Percentiles rank a stretch among this genome's conserved stretches.
Conservation (phyloP, 78 protist genomes). For the Emiliania huxleyi region DNA sequence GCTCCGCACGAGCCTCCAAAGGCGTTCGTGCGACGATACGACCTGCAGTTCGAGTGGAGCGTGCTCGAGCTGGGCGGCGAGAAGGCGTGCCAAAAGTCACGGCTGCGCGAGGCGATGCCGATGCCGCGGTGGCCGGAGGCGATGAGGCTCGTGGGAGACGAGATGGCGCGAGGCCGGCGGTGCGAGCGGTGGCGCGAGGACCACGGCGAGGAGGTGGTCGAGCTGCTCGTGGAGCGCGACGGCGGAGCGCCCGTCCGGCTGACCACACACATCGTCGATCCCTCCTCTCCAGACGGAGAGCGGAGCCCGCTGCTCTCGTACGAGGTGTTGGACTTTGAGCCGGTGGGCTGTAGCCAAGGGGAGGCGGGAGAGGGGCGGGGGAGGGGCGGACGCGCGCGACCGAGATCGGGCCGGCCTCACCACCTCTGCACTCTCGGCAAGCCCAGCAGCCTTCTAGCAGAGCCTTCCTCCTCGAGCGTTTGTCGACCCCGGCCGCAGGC, state of each 20-base stretch:
- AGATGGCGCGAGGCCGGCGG: not conserved
- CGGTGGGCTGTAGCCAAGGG: too few relatives aligned
- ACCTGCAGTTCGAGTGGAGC: not conserved
- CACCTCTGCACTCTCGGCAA: too few relatives aligned
- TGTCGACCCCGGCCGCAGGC: too few relatives aligned
- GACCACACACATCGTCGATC: not conserved
- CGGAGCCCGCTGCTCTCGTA: not conserved
- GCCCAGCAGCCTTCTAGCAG: too few relatives aligned
- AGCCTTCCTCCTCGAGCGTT: too few relatives aligned
- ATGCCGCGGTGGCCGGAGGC: not conserved
- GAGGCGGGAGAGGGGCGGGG: too few relatives aligned
- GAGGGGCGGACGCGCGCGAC: too few relatives aligned
- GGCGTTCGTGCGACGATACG: not conserved
- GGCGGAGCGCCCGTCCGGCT: not conserved
- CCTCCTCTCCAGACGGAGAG: not conserved
- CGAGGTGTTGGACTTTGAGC: not conserved
- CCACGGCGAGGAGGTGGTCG: not conserved
- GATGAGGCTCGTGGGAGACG: not conserved
- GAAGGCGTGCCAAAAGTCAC: not conserved
- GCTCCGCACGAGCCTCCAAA: not conserved
- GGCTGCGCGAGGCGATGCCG: constrained; percentile 1
- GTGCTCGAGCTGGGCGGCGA: not conserved
- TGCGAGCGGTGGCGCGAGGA: not conserved
- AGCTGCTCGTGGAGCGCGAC: not conserved
- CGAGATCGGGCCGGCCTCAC: too few relatives aligned